Percentiles rank a stretch among this genome's conserved stretches.
phyloP scores from a whole-genome alignment of 306 rosid genomes.

The Cajanus cajan region DNA sequence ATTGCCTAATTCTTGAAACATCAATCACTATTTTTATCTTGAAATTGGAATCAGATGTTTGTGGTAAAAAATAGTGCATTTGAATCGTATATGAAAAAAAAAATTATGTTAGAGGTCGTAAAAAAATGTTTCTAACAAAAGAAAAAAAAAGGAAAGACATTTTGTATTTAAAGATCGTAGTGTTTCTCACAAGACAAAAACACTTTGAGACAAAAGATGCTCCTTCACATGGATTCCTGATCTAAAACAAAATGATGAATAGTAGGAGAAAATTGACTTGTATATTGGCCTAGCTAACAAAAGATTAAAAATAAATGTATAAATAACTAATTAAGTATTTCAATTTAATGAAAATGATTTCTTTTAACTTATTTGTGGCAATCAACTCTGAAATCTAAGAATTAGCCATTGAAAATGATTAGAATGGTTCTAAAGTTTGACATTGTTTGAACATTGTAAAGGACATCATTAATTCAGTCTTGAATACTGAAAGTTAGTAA shows the following conservation, averaged over 20 bases:
- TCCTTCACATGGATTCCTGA: slow-evolving; percentile 29
- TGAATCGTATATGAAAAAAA: background rate
- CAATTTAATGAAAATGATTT: background rate
- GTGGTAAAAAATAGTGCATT: slow-evolving; percentile 3
- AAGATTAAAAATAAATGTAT: background rate
- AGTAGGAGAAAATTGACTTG: background rate
- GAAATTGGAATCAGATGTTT: slow-evolving; percentile 21
- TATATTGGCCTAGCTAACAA: background rate
- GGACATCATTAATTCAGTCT: too few species aligned
- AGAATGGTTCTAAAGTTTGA: background rate
- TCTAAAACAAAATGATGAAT: background rate
- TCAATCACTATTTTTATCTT: slow-evolving; percentile 23
- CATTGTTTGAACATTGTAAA: background rate
- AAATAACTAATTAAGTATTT: background rate
- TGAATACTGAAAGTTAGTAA: too few species aligned
- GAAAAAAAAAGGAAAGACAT: background rate
- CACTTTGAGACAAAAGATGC: slow-evolving; percentile 24
- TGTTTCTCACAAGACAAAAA: slow-evolving; percentile 10
- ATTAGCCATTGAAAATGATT: too few species aligned
- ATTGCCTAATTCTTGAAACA: slow-evolving; percentile 42
- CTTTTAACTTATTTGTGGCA: background rate
- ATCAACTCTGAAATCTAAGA: background rate
- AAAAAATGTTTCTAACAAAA: background rate
- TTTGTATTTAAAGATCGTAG: background rate
- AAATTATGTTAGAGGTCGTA: background rate